Evolutionary conservation across 345 rosid genomes (phyloP).

Genomic region (Atalantia buxifolia): DNA sequence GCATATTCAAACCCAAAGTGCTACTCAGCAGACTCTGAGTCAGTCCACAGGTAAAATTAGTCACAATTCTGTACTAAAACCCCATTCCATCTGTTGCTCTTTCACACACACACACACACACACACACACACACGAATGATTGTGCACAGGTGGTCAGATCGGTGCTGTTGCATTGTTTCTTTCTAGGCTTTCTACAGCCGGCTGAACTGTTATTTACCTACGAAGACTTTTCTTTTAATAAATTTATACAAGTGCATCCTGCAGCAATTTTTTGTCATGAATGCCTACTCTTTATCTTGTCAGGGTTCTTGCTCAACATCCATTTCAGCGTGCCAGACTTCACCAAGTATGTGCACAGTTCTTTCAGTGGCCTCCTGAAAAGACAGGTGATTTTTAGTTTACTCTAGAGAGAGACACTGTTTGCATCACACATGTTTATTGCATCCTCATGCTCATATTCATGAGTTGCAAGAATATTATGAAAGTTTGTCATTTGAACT

Average conservation of each 20-base stretch:
- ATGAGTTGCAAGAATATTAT: not conserved
- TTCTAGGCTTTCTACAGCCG: not conserved
- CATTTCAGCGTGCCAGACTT: conserved; percentile 54
- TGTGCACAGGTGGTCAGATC: not conserved
- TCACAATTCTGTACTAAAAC: conserved; percentile 4
- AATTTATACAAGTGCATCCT: not conserved
- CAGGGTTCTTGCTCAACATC: conserved; percentile 60
- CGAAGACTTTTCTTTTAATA: not conserved
- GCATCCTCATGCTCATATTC: not conserved
- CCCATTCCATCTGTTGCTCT: not conserved
- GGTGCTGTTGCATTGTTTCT: not conserved
- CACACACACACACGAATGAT: not conserved
- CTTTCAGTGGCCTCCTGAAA: conserved; percentile 86
- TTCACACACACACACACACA: not conserved
- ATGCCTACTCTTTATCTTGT: conserved; percentile 1
- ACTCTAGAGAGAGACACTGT: not conserved
- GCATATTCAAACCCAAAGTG: conserved; percentile 87
- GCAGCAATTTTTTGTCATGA: not conserved
- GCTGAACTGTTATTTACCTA: not conserved
- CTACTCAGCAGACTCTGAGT: conserved; percentile 70
- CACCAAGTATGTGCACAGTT: conserved; percentile 56
- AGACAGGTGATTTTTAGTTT: conserved; percentile 47
- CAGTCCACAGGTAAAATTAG: conserved; percentile 48
- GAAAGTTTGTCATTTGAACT: not conserved
- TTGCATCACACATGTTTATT: not conserved